A percentile compares a stretch with the other conserved stretches of the same genome.
Conservation (phyloP, 1,284 basidiomycete genomes). For the Fomitopsis palustris region DNA sequence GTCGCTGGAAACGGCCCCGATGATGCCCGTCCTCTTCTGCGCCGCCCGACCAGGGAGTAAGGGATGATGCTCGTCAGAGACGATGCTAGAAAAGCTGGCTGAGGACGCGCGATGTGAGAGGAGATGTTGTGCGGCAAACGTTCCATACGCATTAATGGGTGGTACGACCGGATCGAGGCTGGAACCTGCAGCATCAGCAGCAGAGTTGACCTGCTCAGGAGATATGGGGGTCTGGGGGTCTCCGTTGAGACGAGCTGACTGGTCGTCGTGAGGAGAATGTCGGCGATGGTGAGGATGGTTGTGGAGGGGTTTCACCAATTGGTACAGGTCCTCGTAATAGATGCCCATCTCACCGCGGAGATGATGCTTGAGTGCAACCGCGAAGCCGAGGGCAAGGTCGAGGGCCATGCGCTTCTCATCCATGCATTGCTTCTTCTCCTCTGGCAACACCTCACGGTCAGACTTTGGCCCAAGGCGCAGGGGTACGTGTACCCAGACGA, state of each 20-base stretch:
- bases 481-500: slow-evolving; percentile 65
- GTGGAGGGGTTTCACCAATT: slow-evolving; percentile 41
- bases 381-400: slow-evolving; percentile 44
- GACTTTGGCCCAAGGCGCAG: slow-evolving; percentile 29
- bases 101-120: neutral
- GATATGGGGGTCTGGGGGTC: neutral
- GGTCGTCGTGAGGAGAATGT: slow-evolving; percentile 3
- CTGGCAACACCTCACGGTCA: slow-evolving; percentile 22
- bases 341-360: slow-evolving; percentile 57
- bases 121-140: slow-evolving; percentile 26
- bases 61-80: neutral
- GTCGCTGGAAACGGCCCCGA: neutral
- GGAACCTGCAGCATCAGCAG: neutral
- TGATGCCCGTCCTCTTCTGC: neutral
- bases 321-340: slow-evolving; percentile 58
- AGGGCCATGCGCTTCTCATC: slow-evolving; percentile 57
- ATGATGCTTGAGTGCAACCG: slow-evolving; percentile 63
- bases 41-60: neutral
- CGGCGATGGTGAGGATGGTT: slow-evolving; percentile 13
- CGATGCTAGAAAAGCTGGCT: neutral
- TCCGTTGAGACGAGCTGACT: neutral
- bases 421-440: slow-evolving; percentile 41
- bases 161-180: slow-evolving; percentile 33
- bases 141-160: slow-evolving; percentile 47
- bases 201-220: neutral